Evolutionary conservation across 176 grass and related monocot genomes (phyloP), one percentile per base, ranked within the genome.

Genomic region (Rhynchospora pubera): DNA sequence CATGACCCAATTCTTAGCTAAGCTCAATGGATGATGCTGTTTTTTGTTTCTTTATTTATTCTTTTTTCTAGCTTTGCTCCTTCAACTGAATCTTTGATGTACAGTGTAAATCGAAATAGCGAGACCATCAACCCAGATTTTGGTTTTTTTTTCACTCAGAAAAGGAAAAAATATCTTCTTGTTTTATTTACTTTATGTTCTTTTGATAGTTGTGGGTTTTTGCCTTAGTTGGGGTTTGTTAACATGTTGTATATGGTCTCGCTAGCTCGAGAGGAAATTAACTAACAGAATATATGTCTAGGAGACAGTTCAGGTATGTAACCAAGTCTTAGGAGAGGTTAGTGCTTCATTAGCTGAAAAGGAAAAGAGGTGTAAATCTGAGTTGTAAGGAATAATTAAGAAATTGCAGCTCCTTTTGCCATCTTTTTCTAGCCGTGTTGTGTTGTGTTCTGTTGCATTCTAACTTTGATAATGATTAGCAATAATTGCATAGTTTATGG

Each of bases 31-130:
- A 81, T 95, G 87, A 99, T 75, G 42, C 39, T 75, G 22, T 18
- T 53, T 76, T 52, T 60, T 19, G 26, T 15, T 57, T 81, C 63
- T 68, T n/a, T 9, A 4, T 26, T 52, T 52, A 4, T 26, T 52
- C 28, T 10, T 14, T 7, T 21, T 32, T 9, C 59, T 61, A 1
- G 50, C 21, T 18, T 43, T 30, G 14, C 14, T 56, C 72, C 46
- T 77, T 56, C 55, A 26, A 77, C 50, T 46, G 16, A 56, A 77
- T 77, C 42, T 77, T 60, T 82, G 53, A 6, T 99, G 96, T 99
- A 99, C 92, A 99, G 91, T 91, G 90, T 88, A 93, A 88, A 94
- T 79, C 55, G 76, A 84, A 83, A 77, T 79, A 89, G 89, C 60
- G 42, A 82, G 79, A 28, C 46, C 79, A 64, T 66, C 45, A 51